Evolutionary conservation across 441 rosid species (phyloP).

Genomic region (Erysimum cheiri): DNA sequence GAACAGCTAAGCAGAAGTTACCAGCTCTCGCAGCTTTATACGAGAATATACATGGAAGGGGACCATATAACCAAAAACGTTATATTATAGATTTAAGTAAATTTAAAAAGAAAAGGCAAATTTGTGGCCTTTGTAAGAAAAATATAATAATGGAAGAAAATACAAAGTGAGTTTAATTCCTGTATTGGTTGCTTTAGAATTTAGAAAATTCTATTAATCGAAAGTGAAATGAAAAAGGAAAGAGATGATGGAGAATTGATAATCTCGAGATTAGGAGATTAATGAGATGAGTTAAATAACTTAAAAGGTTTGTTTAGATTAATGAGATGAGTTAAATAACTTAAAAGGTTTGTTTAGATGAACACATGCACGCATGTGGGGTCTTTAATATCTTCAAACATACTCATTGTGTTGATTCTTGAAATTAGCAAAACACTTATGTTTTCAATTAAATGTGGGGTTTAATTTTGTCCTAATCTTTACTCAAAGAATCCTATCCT

Average conservation of each 20-base stretch:
- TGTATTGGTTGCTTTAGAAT: conserved; percentile 40
- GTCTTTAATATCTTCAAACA: conserved; percentile 58
- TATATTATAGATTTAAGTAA: background rate
- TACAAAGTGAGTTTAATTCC: conserved; percentile 27
- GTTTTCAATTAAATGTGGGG: conserved; percentile 12
- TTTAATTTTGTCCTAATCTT: conserved; percentile 35
- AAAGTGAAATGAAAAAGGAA: conserved; percentile 40
- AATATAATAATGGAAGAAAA: conserved; percentile 27
- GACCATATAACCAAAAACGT: conserved; percentile 31
- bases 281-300: conserved; percentile 42
- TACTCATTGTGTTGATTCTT: conserved; percentile 63
- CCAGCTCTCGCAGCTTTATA: conserved; percentile 48
- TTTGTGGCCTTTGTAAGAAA: conserved; percentile 28
- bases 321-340: too few relatives aligned
- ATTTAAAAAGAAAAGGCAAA: conserved; percentile 5
- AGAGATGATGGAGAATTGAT: conserved; percentile 41
- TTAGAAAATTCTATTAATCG: conserved; percentile 34
- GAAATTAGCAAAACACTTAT: conserved; percentile 39
- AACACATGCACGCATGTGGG: conserved; percentile 61
- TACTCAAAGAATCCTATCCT: conserved; percentile 45
- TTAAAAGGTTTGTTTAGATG: conserved; percentile 19
- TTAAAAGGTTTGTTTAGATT: too few relatives aligned
- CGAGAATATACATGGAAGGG: conserved; percentile 43
- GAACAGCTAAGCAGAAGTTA: conserved; percentile 55
- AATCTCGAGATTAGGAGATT: conserved; percentile 44